Conservation (phyloP, 768 basidiomycete species). For the Tylopilus vinaceipallidus region DNA sequence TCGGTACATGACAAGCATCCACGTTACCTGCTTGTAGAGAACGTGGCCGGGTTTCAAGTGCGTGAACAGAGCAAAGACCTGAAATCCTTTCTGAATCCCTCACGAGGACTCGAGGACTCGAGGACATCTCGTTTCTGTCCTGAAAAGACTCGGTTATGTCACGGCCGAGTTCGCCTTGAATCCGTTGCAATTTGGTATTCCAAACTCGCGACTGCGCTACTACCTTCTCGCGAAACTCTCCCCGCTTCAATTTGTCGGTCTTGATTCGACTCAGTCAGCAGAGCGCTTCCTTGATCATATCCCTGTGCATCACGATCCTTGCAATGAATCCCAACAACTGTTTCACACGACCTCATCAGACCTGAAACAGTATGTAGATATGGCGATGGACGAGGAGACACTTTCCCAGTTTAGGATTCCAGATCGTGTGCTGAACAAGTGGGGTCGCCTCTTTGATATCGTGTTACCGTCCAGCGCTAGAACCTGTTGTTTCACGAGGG, state of each 20-base stretch:
- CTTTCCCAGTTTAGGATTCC: conserved; percentile 42
- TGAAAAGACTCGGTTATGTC: conserved; percentile 55
- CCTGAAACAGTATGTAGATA: conserved; percentile 16
- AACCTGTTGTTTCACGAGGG: conserved; percentile 81
- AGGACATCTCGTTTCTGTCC: conserved; percentile 47
- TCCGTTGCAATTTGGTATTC: conserved; percentile 76
- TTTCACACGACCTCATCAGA: neutral
- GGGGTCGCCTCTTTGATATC: conserved; percentile 81
- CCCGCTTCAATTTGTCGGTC: conserved; percentile 38
- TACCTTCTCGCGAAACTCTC: conserved; percentile 67
- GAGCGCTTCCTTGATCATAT: conserved; percentile 48
- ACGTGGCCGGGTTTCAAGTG: conserved; percentile 85
- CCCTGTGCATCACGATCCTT: conserved; percentile 43
- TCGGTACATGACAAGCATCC: conserved; percentile 47
- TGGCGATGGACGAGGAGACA: conserved; percentile 8
- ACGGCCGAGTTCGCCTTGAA: conserved; percentile 65
- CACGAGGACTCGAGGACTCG: conserved; percentile 65
- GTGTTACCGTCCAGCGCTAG: conserved; percentile 59
- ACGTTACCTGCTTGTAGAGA: conserved; percentile 65
- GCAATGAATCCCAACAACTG: neutral
- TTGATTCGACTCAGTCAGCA: conserved; percentile 11
- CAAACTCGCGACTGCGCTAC: conserved; percentile 80
- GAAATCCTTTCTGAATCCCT: conserved; percentile 7
- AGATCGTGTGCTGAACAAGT: conserved; percentile 63
- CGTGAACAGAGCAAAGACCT: conserved; percentile 7